These are phyloP conservation scores for Rhizopus stolonifer DNA, from an alignment of 371 early-diverging fungal species.

Conservation along the genomic window DNA sequence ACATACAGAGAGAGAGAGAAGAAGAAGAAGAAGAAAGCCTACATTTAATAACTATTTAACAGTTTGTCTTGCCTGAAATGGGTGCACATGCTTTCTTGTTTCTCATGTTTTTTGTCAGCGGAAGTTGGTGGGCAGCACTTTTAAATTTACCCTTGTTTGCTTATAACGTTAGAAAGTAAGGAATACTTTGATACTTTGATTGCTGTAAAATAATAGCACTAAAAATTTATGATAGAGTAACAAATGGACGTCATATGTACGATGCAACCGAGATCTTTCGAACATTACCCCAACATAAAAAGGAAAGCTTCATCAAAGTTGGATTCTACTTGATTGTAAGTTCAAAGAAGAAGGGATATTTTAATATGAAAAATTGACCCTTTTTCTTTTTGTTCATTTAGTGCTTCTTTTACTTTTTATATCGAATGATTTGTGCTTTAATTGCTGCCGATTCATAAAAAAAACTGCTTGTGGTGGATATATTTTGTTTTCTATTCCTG, in stretches of 20 bases:
- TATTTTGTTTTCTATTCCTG: too few species aligned
- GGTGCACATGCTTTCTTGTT: constrained; percentile 80
- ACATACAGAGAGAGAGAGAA: too few species aligned
- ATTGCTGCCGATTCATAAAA: constrained; percentile 57
- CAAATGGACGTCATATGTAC: constrained; percentile 82
- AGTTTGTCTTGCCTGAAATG: constrained; percentile 95
- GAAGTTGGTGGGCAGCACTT: constrained; percentile 84
- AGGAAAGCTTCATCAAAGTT: constrained; percentile 93
- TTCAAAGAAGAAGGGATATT: neutral
- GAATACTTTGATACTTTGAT: neutral
- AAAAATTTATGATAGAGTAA: constrained; percentile 54
- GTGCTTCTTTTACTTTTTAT: constrained; percentile 90
- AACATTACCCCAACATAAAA: constrained; percentile 84
- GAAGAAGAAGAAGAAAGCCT: too few species aligned
- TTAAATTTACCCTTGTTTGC: constrained; percentile 85
- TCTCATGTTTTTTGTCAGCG: constrained; percentile 79
- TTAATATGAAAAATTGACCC: neutral
- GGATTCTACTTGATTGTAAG: constrained; percentile 87
- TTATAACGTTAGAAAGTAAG: constrained; percentile 86
- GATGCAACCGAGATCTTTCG: constrained; percentile 98
- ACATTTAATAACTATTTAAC: too few species aligned
- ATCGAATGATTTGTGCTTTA: constrained; percentile 73
- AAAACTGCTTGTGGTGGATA: constrained; percentile 5
- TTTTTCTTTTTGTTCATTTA: constrained; percentile 4
- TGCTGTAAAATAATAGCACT: neutral